Base-by-base conservation (phyloP, 805 yeast genomes). In the Cyberlindnera japonica region DNA sequence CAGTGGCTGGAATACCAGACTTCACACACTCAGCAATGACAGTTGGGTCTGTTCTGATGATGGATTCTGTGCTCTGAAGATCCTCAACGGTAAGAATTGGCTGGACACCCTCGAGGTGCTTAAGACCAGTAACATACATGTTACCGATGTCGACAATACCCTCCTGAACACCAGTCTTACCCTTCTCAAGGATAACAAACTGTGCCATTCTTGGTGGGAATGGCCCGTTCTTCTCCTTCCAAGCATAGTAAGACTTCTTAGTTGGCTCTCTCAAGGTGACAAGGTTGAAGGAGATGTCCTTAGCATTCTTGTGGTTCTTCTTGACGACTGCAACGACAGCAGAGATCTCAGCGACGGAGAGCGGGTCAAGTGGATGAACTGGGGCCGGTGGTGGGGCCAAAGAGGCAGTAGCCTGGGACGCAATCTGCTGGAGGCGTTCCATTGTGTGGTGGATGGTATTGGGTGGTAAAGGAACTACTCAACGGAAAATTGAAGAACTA, bases 81-180 rank as follows among this genome's bases (percentile, higher is more conserved):
- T 83, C 91, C 51, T 70, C 79, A 34, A 81, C 79, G 32, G 90
- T 81, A 58, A 83, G 69, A 46, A 82, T 82, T 47, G 91, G 91
- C 63, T 82, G 88, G 36, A 75, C 82, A 29, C 82, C 84, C 41
- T 73, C 76, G 33, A 73, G 59, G 37, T 69, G 61, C 49, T 70
- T 69, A 48, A 74, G 62, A 40, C 71, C 69, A 35, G 74, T 62
- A 24, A 83, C 66, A 34, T 63, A 58, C 51, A 67, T 63, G 37
- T 74, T 61, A 26, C 67, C 67, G 38, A 83, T 58, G 57, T 80
- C 83, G 47, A 81, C 82, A 32, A 77, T 66, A 61, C 89, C 90
- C 59, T 84, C 91, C 53, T 75, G 77, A 44, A 83, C 71, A 53
- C 87, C 89, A 37, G 71, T 62, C 41, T 67, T 70, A 34, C 77